Percentiles rank a stretch among this genome's conserved stretches.
phyloP scores from a whole-genome alignment of 2,329 filamentous ascomycete species.

The Fusarium compactum region DNA sequence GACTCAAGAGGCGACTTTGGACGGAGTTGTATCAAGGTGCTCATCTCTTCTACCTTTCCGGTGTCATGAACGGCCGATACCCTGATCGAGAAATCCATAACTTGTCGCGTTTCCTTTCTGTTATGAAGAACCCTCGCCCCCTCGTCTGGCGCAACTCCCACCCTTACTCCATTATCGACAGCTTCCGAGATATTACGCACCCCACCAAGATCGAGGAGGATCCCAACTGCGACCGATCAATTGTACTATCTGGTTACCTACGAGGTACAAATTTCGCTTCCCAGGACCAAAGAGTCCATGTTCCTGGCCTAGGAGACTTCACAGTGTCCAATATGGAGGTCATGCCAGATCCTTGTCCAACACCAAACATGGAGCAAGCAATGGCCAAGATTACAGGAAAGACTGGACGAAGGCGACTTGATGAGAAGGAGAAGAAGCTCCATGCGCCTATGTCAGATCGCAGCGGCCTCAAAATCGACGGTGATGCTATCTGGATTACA shows the following conservation, averaged over 20 bases:
- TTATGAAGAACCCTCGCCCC: slow-evolving; percentile 99
- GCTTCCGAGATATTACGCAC: slow-evolving; percentile 94
- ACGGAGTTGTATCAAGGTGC: slow-evolving; percentile 96
- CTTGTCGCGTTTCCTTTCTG: slow-evolving; percentile 90
- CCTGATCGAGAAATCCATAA: slow-evolving; percentile 98
- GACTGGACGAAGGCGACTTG: slow-evolving; percentile 80
- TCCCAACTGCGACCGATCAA: slow-evolving; percentile 87
- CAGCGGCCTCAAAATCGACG: slow-evolving; percentile 94
- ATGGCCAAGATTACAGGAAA: slow-evolving; percentile 87
- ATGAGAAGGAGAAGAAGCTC: slow-evolving; percentile 96
- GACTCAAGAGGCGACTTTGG: slow-evolving; percentile 96
- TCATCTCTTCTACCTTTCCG: slow-evolving; percentile 95
- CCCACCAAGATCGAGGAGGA: slow-evolving; percentile 92
- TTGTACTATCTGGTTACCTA: slow-evolving; percentile 93
- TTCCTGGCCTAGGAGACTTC: slow-evolving; percentile 92
- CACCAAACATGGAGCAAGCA: slow-evolving; percentile 89
- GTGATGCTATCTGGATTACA: slow-evolving; percentile 93
- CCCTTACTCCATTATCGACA: slow-evolving; percentile 92
- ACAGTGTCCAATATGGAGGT: slow-evolving; percentile 86
- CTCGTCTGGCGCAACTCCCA: slow-evolving; percentile 96
- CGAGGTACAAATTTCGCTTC: slow-evolving; percentile 94
- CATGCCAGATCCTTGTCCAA: slow-evolving; percentile 94
- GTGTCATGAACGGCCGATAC: slow-evolving; percentile 96
- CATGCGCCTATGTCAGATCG: slow-evolving; percentile 99
- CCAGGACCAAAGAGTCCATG: slow-evolving; percentile 86